A percentile compares a stretch with the other conserved stretches of the same genome.
Evolutionary conservation across 2,329 filamentous ascomycete species (phyloP).

Genomic region (Chalaropsis thielavioides): DNA sequence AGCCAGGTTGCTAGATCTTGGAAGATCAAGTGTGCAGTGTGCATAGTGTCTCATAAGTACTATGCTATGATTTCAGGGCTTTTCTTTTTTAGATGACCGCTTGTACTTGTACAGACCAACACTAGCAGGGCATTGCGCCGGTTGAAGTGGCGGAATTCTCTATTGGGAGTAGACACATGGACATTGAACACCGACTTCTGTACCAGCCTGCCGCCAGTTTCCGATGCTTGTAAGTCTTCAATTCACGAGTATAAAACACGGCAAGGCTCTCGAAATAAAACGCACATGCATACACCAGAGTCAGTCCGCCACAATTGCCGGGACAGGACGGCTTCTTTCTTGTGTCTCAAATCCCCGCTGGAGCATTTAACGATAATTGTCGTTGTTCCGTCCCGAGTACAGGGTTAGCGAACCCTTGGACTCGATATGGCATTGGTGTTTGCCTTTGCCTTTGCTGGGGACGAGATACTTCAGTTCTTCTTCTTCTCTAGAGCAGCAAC

Average conservation of each 20-base stretch:
- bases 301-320: neutral
- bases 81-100: too few relatives aligned
- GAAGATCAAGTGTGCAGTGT: neutral
- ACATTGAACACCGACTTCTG: neutral
- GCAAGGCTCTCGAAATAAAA: neutral
- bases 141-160: neutral
- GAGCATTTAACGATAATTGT: neutral
- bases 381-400: neutral
- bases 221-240: neutral
- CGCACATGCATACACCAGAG: conserved; percentile 5
- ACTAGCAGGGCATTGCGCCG: too few relatives aligned
- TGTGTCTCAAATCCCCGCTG: neutral
- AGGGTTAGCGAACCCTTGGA: neutral
- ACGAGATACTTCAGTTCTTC: conserved; percentile 37
- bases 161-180: neutral
- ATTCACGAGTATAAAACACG: neutral
- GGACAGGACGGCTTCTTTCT: neutral
- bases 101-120: neutral
- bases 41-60: neutral
- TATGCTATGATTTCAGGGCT: neutral
- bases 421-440: neutral
- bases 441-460: neutral
- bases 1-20: neutral
- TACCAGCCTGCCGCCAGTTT: neutral
- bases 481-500: conserved; percentile 48